A percentile compares a stretch with the other conserved stretches of the same genome.
Conservation (phyloP, 169 alveolate genomes). For the Plasmodium gonderi region DNA sequence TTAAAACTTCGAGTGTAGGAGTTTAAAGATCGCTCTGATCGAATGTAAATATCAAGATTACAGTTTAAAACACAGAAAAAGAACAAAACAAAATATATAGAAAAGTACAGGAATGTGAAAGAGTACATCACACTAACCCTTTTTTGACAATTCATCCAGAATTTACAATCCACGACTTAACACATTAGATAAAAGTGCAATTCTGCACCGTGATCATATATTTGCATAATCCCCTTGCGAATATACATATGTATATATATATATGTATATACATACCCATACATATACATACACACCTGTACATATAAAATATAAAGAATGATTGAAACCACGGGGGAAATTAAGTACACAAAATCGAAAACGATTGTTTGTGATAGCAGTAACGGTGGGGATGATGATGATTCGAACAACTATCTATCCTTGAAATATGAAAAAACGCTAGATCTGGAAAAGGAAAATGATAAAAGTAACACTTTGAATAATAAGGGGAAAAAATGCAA, state of each 20-base stretch:
- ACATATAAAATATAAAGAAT: slow-evolving; percentile 3
- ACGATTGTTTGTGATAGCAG: slow-evolving; percentile 24
- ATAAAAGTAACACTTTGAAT: background rate
- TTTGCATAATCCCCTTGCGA: too few relatives aligned
- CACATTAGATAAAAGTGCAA: background rate
- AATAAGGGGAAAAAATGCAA: background rate
- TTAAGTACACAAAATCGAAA: slow-evolving; percentile 41
- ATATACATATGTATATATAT: too few relatives aligned
- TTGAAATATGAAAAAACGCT: slow-evolving; percentile 11
- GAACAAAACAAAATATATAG: background rate
- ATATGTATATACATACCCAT: background rate
- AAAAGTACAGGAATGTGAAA: background rate
- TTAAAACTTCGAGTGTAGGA: background rate
- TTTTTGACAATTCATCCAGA: background rate
- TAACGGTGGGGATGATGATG: background rate
- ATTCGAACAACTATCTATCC: background rate
- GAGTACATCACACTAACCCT: background rate
- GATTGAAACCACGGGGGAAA: slow-evolving; percentile 17
- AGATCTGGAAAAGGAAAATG: background rate
- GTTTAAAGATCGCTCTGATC: too few relatives aligned
- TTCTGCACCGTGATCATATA: background rate
- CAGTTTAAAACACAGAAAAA: background rate
- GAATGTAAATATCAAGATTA: background rate
- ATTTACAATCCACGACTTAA: background rate
- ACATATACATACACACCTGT: too few relatives aligned